A percentile compares a stretch with the other conserved stretches of the same genome.
Conservation (phyloP, 129 eudicot species). For the Centaurea solstitialis region DNA sequence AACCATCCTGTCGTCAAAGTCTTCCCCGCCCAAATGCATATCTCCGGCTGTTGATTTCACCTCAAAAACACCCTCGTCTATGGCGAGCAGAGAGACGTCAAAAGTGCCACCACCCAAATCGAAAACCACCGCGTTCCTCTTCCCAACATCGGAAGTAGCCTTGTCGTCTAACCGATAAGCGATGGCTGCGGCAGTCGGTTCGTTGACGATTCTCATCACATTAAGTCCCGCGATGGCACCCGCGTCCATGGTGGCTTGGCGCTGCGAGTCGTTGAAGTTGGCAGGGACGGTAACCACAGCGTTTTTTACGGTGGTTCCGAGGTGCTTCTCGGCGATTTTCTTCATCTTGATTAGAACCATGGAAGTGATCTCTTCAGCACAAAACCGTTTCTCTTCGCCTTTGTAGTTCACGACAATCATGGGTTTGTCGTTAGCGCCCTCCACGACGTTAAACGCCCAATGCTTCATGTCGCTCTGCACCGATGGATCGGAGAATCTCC, state of each 20-base stretch:
- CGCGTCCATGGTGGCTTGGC: constrained; percentile 38
- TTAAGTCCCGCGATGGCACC: constrained; percentile 35
- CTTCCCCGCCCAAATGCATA: constrained; percentile 14
- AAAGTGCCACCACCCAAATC: constrained; percentile 17
- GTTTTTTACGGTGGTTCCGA: constrained; percentile 13
- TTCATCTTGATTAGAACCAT: constrained; percentile 38
- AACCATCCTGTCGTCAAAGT: constrained; percentile 17
- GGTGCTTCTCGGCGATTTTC: constrained; percentile 24
- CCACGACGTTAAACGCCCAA: constrained; percentile 28
- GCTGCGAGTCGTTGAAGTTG: constrained; percentile 34
- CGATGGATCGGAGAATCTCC: constrained; percentile 51
- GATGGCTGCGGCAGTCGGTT: constrained; percentile 37
- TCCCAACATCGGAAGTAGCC: constrained; percentile 36
- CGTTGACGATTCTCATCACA: constrained; percentile 35
- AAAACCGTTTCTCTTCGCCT: constrained; percentile 32
- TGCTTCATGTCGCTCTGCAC: constrained; percentile 54
- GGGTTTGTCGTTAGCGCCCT: constrained; percentile 24
- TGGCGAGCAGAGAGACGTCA: constrained; percentile 13
- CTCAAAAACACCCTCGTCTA: constrained; percentile 12
- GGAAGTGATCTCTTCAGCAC: constrained; percentile 43
- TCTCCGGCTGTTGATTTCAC: constrained; percentile 18
- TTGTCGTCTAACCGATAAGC: constrained; percentile 32
- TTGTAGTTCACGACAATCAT: constrained; percentile 30
- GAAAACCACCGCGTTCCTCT: constrained; percentile 27
- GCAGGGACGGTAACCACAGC: constrained; percentile 38